Evolutionary conservation across 805 yeast genomes (phyloP).

Genomic region (Wickerhamomyces chambardii): DNA sequence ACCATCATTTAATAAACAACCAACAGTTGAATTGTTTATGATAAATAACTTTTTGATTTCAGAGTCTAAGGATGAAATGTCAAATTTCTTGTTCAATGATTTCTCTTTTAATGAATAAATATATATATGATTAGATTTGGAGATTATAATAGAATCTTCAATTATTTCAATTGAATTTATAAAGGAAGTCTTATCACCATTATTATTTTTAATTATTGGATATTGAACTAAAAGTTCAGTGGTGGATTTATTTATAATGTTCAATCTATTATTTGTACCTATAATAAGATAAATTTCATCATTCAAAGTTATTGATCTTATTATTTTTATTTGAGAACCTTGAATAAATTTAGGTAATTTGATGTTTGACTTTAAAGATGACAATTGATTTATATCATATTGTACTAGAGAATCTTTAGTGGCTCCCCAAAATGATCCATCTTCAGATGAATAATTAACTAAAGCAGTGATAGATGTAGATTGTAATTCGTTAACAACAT

Average conservation of each 20-base stretch:
- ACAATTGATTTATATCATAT: conserved; percentile 8
- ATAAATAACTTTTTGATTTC: neutral
- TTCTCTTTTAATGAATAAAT: conserved; percentile 5
- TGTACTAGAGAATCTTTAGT: conserved; percentile 10
- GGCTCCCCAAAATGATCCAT: conserved; percentile 18
- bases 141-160: neutral
- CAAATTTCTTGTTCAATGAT: neutral
- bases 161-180: conserved; percentile 1
- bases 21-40: conserved; percentile 10
- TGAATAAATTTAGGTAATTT: conserved; percentile 7
- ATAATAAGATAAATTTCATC: neutral
- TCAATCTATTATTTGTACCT: neutral
- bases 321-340: neutral
- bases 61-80: neutral
- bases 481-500: conserved; percentile 23
- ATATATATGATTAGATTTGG: conserved; percentile 1
- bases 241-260: neutral
- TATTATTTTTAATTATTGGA: neutral
- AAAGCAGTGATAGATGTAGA: conserved; percentile 16
- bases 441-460: conserved; percentile 3
- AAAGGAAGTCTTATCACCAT: neutral
- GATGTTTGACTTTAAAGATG: conserved; percentile 4
- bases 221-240: neutral
- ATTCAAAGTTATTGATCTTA: neutral
- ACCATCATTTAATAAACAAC: conserved; percentile 20